A percentile compares a stretch with the other conserved stretches of the same genome.
phyloP scores from a whole-genome alignment of 257 asterid species.

The Solanum paucissectum region DNA sequence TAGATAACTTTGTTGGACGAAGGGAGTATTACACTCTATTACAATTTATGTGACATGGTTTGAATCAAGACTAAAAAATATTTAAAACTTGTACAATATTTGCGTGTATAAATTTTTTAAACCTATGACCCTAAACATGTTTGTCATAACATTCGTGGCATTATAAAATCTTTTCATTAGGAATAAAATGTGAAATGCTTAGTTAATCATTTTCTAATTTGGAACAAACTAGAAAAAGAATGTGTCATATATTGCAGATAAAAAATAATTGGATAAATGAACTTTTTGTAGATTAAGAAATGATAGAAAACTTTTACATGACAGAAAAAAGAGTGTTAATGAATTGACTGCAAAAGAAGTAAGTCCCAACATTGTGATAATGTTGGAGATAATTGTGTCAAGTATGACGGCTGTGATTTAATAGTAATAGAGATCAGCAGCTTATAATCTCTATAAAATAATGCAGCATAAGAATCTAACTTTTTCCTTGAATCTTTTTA shows the following conservation, averaged over 20 bases:
- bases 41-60: not conserved
- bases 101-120: not conserved
- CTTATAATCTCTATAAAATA: not conserved
- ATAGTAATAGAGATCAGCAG: not conserved
- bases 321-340: not conserved
- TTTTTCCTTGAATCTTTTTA: not conserved
- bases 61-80: not conserved
- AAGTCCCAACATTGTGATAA: not conserved
- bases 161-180: not conserved
- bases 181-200: not conserved
- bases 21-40: not conserved
- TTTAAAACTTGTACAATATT: not conserved
- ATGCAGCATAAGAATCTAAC: constrained; percentile 2
- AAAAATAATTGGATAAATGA: not conserved
- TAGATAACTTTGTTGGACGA: too few relatives aligned
- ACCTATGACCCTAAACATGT: not conserved
- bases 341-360: not conserved
- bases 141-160: not conserved
- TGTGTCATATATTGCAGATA: not conserved
- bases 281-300: not conserved
- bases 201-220: not conserved
- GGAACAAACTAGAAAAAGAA: not conserved
- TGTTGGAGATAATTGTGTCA: not conserved
- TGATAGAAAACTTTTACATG: not conserved
- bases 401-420: not conserved